These are phyloP conservation scores for Oidium heveae DNA, from an alignment of 2,329 filamentous ascomycete species.

Conservation along the genomic window DNA sequence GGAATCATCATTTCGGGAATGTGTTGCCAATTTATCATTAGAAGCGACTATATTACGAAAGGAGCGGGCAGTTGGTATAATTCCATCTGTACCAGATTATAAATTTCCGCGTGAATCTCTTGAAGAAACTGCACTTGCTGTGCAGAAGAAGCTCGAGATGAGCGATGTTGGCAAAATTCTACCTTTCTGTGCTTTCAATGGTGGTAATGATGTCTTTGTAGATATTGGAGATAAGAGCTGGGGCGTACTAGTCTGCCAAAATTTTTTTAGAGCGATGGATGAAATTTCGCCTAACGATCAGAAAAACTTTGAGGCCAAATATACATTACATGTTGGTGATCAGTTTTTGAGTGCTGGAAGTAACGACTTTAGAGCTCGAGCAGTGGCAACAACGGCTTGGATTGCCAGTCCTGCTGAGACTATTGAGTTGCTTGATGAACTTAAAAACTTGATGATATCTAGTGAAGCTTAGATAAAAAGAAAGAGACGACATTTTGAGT, in stretches of 20 bases:
- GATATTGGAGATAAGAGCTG: constrained; percentile 96
- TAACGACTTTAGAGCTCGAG: constrained; percentile 88
- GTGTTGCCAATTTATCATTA: constrained; percentile 53
- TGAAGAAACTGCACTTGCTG: constrained; percentile 85
- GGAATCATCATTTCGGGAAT: constrained; percentile 61
- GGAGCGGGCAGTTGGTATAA: constrained; percentile 60
- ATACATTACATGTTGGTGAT: constrained; percentile 84
- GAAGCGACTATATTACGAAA: constrained; percentile 66
- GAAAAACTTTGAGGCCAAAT: constrained; percentile 36
- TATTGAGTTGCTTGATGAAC: constrained; percentile 66
- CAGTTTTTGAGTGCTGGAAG: constrained; percentile 88
- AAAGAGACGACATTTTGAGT: too few relatives aligned
- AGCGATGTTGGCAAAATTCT: constrained; percentile 39
- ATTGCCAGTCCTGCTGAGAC: constrained; percentile 85
- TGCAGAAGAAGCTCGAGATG: constrained; percentile 77
- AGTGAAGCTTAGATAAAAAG: too few relatives aligned
- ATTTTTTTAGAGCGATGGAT: constrained; percentile 43
- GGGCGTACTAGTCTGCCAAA: constrained; percentile 81
- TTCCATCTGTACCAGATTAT: constrained; percentile 33
- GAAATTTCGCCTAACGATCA: constrained; percentile 2
- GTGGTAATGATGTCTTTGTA: constrained; percentile 90
- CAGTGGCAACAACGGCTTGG: constrained; percentile 89
- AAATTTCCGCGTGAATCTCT: constrained; percentile 69
- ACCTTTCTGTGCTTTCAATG: constrained; percentile 96
- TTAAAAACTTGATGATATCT: constrained; percentile 24